Evolutionary conservation across 73 alveolate species (phyloP).

Genomic region (Paramecium biaurelia): DNA sequence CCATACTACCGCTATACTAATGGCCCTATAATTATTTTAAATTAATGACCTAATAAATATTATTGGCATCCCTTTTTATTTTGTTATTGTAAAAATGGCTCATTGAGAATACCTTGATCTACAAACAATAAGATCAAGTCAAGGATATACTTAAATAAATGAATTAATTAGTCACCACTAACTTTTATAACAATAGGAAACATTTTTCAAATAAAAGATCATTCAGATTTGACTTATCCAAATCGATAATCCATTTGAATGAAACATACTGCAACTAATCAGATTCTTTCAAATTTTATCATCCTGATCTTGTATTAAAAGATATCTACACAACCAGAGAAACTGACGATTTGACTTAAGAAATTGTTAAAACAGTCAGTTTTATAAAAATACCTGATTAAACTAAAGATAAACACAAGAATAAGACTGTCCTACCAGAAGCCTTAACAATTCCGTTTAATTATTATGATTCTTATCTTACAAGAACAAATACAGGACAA

Average conservation of each 20-base stretch:
- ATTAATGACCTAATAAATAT: not conserved
- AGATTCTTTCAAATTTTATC: not conserved
- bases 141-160: not conserved
- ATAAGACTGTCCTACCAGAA: not conserved
- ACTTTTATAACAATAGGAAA: not conserved
- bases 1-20: constrained; percentile 63
- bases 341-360: not conserved
- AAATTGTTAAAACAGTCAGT: not conserved
- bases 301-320: constrained; percentile 8
- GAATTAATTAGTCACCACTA: not conserved
- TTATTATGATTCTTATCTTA: not conserved
- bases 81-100: not conserved
- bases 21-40: constrained; percentile 40
- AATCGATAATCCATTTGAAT: not conserved
- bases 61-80: not conserved
- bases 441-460: not conserved
- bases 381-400: not conserved
- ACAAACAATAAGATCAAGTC: not conserved
- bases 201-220: not conserved
- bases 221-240: not conserved
- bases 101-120: not conserved
- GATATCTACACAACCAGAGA: constrained; percentile 2
- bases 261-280: not conserved
- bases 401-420: not conserved
- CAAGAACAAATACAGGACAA: not conserved